Base-by-base conservation (phyloP, 1,284 basidiomycete genomes). In the Tetrapyrgos nigripes region DNA sequence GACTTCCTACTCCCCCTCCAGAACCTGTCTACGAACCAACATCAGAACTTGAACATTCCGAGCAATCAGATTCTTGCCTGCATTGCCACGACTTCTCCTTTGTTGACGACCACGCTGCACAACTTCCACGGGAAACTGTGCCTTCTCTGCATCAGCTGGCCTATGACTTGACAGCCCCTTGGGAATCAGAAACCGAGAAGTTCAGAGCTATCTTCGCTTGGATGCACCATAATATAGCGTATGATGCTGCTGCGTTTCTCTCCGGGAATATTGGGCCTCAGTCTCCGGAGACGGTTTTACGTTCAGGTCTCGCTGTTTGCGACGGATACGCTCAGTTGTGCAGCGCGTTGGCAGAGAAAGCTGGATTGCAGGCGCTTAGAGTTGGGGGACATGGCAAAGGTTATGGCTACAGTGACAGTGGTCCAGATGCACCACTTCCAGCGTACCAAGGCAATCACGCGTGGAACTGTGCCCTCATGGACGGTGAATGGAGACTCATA, bases 371-470 rank as follows among this genome's bases (percentile, higher is more conserved):
- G 56, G 74, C 69, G 3, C 66, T 74, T 54, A 77, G 74, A 52
- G 74, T 81, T 2, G 66, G 69, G 31, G 79, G 79, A 9, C 78
- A 80, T 55, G 80, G 79, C n/a, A 81, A 82, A 61, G 79, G 80
- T 11, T 70, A 73, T 40, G 79, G 79, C 28, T 79, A 77, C 59
- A 54, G 59, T 27, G 62, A 74, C n/a, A 65, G 73, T 17, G 60
- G 53, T 3, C 70, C 73, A 19, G 73, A 65, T 44, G 67, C 69
- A 31, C 73, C 71, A 5, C 54, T 71, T 4, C 79, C 79, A 19
- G 63, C 67, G 23, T 73, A 72, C 61, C 63, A 68, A 11, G 66
- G 63, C 26, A 77, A 76, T 60, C 80, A 82, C 61, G 80, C 79
- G n/a, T 82, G 80, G 80, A 81, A 80, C 56, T 76, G 74, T 62